phyloP scores from a whole-genome alignment of 2,329 filamentous ascomycete genomes.

The Cryphonectria japonica region DNA sequence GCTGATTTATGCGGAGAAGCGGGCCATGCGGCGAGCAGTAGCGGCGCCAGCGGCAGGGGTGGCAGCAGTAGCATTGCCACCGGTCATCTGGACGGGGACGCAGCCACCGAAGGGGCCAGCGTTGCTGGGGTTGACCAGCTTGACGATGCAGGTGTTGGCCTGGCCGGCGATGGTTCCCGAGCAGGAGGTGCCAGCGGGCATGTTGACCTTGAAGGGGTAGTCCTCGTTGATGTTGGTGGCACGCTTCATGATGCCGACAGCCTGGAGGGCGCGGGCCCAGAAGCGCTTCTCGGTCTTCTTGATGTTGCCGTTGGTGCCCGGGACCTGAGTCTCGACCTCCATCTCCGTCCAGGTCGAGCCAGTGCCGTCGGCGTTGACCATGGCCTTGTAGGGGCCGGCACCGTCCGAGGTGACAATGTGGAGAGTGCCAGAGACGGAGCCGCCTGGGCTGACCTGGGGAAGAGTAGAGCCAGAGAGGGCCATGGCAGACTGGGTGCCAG shows the following conservation, averaged over 20 bases:
- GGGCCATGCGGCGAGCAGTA: constrained; percentile 28
- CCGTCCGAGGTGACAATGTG: constrained; percentile 49
- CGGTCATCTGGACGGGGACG: constrained; percentile 28
- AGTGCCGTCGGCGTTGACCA: constrained; percentile 44
- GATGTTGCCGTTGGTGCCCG: constrained; percentile 43
- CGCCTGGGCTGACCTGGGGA: constrained; percentile 43
- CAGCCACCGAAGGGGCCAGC: constrained; percentile 30
- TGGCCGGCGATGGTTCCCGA: constrained; percentile 34
- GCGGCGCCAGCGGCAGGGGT: constrained; percentile 16
- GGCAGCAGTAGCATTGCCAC: constrained; percentile 8
- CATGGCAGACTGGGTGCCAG: constrained; percentile 39
- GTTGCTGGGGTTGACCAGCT: constrained; percentile 35
- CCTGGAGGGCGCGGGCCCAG: constrained; percentile 27
- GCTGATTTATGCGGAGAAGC: constrained; percentile 21
- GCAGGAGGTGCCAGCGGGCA: constrained; percentile 36
- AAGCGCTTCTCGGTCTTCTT: constrained; percentile 32
- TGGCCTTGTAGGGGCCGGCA: constrained; percentile 44
- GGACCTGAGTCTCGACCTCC: constrained; percentile 40
- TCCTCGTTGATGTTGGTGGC: constrained; percentile 32
- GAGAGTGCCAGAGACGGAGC: constrained; percentile 41
- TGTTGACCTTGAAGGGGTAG: constrained; percentile 34
- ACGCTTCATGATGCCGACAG: constrained; percentile 29
- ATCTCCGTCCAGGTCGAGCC: constrained; percentile 41
- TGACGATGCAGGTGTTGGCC: constrained; percentile 37
- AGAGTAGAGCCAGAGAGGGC: constrained; percentile 43